Percentiles rank a stretch among this genome's conserved stretches.
Evolutionary conservation across 2,329 filamentous ascomycete genomes (phyloP).

Genomic region (Nigrospora sphaerica): DNA sequence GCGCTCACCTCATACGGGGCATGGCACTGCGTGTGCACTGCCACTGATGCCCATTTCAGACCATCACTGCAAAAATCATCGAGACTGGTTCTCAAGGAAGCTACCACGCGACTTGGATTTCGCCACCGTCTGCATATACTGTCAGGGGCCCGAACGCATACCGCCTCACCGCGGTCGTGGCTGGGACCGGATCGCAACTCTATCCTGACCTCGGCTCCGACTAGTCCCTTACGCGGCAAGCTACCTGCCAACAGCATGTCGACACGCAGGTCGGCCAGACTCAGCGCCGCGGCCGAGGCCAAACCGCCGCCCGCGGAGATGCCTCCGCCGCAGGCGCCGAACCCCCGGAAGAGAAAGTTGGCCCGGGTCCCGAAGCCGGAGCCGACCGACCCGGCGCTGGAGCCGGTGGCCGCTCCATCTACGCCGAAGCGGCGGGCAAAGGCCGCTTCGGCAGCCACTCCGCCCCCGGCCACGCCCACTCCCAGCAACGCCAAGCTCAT

Average conservation of each 20-base stretch:
- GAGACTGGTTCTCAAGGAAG: no score
- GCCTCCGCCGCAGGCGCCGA: constrained; percentile 13
- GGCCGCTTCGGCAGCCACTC: constrained; percentile 15
- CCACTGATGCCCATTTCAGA: no score
- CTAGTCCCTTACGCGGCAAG: no score
- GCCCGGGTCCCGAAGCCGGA: neutral
- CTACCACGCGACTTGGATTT: no score
- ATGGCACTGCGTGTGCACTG: no score
- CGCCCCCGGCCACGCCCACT: constrained; percentile 36
- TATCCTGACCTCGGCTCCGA: no score
- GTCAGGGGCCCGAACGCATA: no score
- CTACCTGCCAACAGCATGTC: constrained; percentile 16
- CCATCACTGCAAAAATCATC: no score
- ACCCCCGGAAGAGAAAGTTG: constrained; percentile 20
- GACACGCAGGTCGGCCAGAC: constrained; percentile 20
- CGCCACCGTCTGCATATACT: no score
- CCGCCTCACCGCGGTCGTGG: no score
- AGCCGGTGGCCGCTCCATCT: constrained; percentile 13
- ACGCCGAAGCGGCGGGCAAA: constrained; percentile 21
- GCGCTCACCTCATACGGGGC: no score
- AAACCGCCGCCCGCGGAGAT: constrained; percentile 9
- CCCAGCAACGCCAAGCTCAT: constrained; percentile 36
- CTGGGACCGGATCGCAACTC: no score
- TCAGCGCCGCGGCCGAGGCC: constrained; percentile 16
- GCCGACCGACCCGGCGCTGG: constrained; percentile 3